phyloP scores from a whole-genome alignment of 2,329 filamentous ascomycete genomes.

The Apiospora marii region DNA sequence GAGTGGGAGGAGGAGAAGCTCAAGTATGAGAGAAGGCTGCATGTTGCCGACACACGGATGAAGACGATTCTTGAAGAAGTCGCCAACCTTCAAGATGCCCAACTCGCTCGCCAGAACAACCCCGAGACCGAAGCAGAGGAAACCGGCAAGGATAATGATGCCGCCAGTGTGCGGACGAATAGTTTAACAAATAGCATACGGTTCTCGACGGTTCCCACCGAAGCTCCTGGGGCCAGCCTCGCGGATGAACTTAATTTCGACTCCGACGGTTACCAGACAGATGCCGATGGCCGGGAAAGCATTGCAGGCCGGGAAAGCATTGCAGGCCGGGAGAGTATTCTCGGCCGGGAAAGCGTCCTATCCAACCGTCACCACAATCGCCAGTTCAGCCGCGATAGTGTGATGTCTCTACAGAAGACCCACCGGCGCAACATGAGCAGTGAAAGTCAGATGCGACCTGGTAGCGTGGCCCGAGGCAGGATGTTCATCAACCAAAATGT shows the following conservation, averaged over 20 bases:
- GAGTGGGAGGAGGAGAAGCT: conserved; percentile 85
- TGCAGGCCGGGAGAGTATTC: neutral
- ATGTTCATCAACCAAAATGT: conserved; percentile 62
- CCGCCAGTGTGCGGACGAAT: conserved; percentile 75
- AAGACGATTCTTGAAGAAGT: conserved; percentile 88
- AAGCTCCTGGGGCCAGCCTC: conserved; percentile 75
- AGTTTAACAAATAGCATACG: conserved; percentile 77
- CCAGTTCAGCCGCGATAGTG: conserved; percentile 65
- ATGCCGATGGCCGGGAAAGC: conserved; percentile 74
- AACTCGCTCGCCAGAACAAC: conserved; percentile 49
- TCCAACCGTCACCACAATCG: conserved; percentile 60
- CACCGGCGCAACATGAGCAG: conserved; percentile 65
- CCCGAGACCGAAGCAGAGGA: conserved; percentile 69
- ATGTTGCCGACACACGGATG: conserved; percentile 87
- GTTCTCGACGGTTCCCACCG: conserved; percentile 72
- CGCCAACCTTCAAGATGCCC: conserved; percentile 69
- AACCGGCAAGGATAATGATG: conserved; percentile 71
- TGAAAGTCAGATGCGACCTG: conserved; percentile 64
- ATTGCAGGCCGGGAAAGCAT: conserved; percentile 60
- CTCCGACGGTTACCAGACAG: conserved; percentile 76
- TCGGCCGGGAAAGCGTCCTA: conserved; percentile 67
- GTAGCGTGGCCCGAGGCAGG: conserved; percentile 62
- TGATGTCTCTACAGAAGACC: conserved; percentile 48
- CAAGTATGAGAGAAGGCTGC: conserved; percentile 82
- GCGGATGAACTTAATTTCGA: conserved; percentile 92